Conservation (phyloP, 345 rosid genomes). For the Bruguiera sexangula region DNA sequence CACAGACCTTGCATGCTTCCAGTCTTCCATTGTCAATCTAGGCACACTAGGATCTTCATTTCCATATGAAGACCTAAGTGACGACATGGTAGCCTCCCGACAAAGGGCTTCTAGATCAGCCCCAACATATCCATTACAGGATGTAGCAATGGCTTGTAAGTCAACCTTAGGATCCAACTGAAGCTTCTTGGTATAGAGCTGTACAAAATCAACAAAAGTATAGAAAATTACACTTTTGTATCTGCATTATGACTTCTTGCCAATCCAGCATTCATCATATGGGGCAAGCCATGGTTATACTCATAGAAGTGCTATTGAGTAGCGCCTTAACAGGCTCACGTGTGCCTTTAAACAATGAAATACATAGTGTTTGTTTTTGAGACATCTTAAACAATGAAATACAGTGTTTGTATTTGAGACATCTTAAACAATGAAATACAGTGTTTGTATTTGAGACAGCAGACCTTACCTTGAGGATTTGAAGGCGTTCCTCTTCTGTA, state of each 20-base stretch:
- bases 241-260: neutral
- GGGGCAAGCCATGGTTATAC: neutral
- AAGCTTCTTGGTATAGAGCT: conserved; percentile 77
- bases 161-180: conserved; percentile 50
- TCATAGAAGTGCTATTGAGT: neutral
- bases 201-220: conserved; percentile 19
- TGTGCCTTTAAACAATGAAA: neutral
- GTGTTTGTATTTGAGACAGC: neutral
- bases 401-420: neutral
- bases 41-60: conserved; percentile 26
- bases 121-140: conserved; percentile 90
- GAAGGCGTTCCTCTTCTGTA: conserved; percentile 67
- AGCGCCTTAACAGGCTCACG: neutral
- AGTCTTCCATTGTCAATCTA: conserved; percentile 55
- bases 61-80: conserved; percentile 48
- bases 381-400: neutral
- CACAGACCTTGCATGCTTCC: conserved; percentile 60
- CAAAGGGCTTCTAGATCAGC: conserved; percentile 96
- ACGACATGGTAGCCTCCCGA: conserved; percentile 62
- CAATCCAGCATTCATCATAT: neutral
- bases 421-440: neutral
- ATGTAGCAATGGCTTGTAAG: conserved; percentile 64
- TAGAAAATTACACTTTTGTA: conserved; percentile 4
- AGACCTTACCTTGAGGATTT: conserved; percentile 63
- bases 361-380: neutral